Base-by-base conservation (phyloP, 2,329 filamentous ascomycete species). In the Fusarium mangiferae region DNA sequence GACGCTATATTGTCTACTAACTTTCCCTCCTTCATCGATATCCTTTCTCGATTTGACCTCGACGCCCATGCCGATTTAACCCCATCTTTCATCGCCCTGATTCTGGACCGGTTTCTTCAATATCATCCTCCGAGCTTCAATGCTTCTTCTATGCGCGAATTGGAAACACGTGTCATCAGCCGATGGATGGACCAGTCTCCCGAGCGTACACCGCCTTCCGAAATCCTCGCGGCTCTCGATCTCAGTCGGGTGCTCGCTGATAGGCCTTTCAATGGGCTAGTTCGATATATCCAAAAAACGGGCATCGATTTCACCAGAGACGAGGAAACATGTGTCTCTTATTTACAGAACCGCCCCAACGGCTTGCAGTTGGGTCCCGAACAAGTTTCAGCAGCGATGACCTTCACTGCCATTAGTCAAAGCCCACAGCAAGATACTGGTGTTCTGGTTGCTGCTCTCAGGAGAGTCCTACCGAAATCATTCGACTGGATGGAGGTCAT, bases 1-100 rank as follows among this genome's bases (percentile, higher is more conserved):
- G 95, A 98, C 82, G 93, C 93, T n/a, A 95, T 98, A 66, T 86
- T 98, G 35, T 93, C 93, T 18, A 92, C 92, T 73, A 95, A 94
- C 76, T 93, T 94, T 75, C 87, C 90, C 59, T 90, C 91, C 30
- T 96, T 98, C 80, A 86, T 97, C 58, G 90, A 94, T 78, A 91
- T 92, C 73, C 87, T 98, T 62, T 91, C 93, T 39, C 89, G 89
- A 52, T 87, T 91, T 20, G 88, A 88, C 66, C 85, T 90, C 74
- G 87, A 89, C 58, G 88, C 90, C 45, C 90, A 93, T 77, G 88
- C 91, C 73, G 91, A 93, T 69, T 82, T 95, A 61, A 87, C 86
- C 17, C 87, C 92, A 36, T 84, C 89, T 46, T 94, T 96, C 80
- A 88, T 98, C 68, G 93, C 93, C 55, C 86, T 92, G 67, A 92